These are phyloP conservation scores for Phytophthora pini DNA, from an alignment of 352 stramenopile genomes.

Conservation along the genomic window DNA sequence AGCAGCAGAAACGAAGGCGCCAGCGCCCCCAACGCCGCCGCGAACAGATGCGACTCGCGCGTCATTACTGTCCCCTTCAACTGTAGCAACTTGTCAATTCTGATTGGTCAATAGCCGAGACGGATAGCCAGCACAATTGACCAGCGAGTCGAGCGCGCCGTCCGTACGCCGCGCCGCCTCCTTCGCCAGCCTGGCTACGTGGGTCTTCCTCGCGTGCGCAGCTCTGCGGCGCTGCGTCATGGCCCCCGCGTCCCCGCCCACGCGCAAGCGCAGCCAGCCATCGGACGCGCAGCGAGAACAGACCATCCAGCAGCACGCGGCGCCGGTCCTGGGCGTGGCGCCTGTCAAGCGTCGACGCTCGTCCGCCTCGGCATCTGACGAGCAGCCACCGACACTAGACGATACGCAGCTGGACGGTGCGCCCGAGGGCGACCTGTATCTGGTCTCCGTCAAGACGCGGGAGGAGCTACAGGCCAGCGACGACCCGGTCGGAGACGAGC, in stretches of 20 bases:
- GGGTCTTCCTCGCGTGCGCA: conserved; percentile 27
- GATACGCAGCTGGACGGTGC: conserved; percentile 48
- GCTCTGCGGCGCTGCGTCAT: conserved; percentile 41
- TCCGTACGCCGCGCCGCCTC: not conserved
- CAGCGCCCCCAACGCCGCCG: conserved; percentile 42
- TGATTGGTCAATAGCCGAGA: too few relatives aligned
- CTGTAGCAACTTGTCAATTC: too few relatives aligned
- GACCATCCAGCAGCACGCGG: conserved; percentile 27
- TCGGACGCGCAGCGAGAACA: conserved; percentile 15
- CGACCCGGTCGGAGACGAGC: conserved; percentile 38
- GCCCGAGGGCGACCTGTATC: conserved; percentile 63
- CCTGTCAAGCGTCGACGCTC: conserved; percentile 40
- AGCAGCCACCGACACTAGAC: conserved; percentile 3
- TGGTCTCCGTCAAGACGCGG: conserved; percentile 56
- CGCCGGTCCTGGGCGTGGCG: conserved; percentile 28
- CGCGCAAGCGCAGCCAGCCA: conserved; percentile 34
- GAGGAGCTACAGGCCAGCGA: conserved; percentile 51
- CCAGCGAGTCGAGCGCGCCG: not conserved
- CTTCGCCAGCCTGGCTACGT: conserved; percentile 29
- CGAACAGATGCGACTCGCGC: conserved; percentile 38
- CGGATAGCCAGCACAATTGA: too few relatives aligned
- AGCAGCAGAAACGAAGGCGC: conserved; percentile 51
- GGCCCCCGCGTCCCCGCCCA: conserved; percentile 14
- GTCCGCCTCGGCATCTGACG: conserved; percentile 18
- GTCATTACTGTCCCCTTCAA: conserved; percentile 11